Conservation (phyloP, 2,329 filamentous ascomycete species). For the Trichoderma atroviride region DNA sequence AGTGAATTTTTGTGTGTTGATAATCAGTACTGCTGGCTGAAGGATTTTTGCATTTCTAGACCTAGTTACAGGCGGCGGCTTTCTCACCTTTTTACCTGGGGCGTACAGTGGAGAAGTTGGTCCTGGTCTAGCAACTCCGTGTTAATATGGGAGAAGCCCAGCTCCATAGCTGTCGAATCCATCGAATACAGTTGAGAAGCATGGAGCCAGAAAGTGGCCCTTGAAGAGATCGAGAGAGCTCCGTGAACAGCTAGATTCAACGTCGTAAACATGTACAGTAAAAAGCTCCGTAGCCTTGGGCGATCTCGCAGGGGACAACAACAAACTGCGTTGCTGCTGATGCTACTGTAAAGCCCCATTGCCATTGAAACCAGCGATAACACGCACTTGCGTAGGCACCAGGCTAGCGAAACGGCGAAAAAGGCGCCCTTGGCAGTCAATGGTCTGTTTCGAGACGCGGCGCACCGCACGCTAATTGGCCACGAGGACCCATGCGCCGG, state of each 20-base stretch:
- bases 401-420: background rate
- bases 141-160: background rate
- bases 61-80: background rate
- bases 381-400: background rate
- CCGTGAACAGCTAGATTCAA: background rate
- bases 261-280: background rate
- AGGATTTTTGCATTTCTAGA: background rate
- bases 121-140: background rate
- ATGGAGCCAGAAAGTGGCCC: background rate
- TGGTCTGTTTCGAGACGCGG: constrained; percentile 24
- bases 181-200: background rate
- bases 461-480: constrained; percentile 18
- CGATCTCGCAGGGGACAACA: background rate
- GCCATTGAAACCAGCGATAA: background rate
- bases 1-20: background rate
- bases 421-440: constrained; percentile 22
- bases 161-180: background rate
- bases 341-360: background rate
- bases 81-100: background rate
- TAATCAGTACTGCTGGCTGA: background rate
- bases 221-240: background rate
- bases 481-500: background rate
- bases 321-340: no score
- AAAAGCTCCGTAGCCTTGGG: background rate
- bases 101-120: background rate